Evolutionary conservation across 2,329 filamentous ascomycete species (phyloP), one percentile per base, ranked within the genome.

Genomic region (Cladophialophora bantiana): DNA sequence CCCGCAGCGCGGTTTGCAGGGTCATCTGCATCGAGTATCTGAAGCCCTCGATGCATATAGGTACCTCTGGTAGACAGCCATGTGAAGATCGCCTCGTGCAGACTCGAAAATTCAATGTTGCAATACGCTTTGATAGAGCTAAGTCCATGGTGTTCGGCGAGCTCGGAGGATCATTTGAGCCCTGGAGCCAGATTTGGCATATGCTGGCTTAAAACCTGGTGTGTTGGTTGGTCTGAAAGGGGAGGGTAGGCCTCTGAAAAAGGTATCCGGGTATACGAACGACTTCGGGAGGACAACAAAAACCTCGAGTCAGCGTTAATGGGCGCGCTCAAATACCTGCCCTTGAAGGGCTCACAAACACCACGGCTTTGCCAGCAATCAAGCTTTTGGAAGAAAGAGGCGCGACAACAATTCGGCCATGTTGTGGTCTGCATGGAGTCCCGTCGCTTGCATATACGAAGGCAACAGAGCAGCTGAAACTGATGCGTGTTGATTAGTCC

Each of bases 11-110:
- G 57, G 32, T 56, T 56, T 48, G 59, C 63, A 31, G 35, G 20
- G 57, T 63, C 10, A 56, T 66, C 31, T 59, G 59, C 38, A 52
- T 66, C 20, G 64, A 66, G 18, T 66, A 60, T 31, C 52, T 68
- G 42, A 68, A 65, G 62, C 65, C 65, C 20, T 13, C 53, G 10
- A 62, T 67, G 26, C 26, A 26, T 26, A 26, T 26, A 3, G 26
- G 48, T 50, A 18, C 58, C 57, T 12, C 54, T 38, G 3, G 62
- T 45, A 4, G 62, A 57, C 3, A 31, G 26, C 9, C 65, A 65
- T 31, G 62, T 62, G 10, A 57, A 68, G 31, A 42, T 68, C 36
- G 52, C 62, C 9, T 62, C 58, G 20, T 36, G 50, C 42, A 32
- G 58, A 54, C 58, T 65, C 18, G 62, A 68, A 62, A 65, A 68